Evolutionary conservation across 306 rosid species (phyloP), one percentile per base, ranked within the genome.

Genomic region (Prosopis cineraria): DNA sequence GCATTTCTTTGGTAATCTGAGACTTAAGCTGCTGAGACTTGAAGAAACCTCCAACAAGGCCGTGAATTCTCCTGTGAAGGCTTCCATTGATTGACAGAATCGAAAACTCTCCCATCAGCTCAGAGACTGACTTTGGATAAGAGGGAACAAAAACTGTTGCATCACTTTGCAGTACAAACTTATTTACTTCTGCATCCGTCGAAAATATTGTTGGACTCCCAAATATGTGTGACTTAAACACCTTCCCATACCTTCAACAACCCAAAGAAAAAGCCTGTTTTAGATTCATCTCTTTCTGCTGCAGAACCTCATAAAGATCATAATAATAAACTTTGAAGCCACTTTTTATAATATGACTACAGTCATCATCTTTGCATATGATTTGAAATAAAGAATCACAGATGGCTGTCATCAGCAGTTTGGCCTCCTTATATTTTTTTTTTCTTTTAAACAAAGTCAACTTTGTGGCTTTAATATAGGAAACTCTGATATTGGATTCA

Each of bases 1-100:
- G 84, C 99, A 93, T 93, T 70, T 93, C 99, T 65, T 44, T 78
- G 39, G 97, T 88, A 63, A 95, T 88, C 88, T 93, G 99, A 82
- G 85, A 89, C 85, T 95, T 95, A 20, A 95, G 90, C 53, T 77
- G 85, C 36, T 91, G 93, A 75, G 99, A 95, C 85, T 95, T 92
- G 83, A 95, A 92, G 90, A 95, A 95, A 77, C 93, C 86, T 82
- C 97, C 97, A 37, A 67, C 52, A 1, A 67, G 72, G 10, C 52
- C 52, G 40, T 67, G 72, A 1, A 67, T 67, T 67, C 33, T 67
- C 72, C 52, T 67, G 52, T 67, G 72, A 20, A 67, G 50, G 20
- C 34, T 67, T 67, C 72, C 72, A 67, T 67, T 67, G 34, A 67
- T 67, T 1, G 34, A 40, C 52, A 67, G 24, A 67, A 67, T 67